Evolutionary conservation across 2,329 filamentous ascomycete genomes (phyloP), one percentile per base, ranked within the genome.

Genomic region (Fusarium oxysporum): DNA sequence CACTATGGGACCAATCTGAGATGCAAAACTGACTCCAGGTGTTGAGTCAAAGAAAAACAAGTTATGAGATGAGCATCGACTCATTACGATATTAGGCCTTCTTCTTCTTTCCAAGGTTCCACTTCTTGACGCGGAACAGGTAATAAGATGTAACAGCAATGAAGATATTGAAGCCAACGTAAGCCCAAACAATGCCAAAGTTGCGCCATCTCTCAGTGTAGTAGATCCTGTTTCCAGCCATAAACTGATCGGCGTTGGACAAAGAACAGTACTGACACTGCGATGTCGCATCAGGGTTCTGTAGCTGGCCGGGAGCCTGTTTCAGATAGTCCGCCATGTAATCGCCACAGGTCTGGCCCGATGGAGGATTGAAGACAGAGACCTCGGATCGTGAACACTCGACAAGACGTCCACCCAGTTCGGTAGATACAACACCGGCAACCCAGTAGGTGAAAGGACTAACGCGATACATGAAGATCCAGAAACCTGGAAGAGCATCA

Each of bases 391-490:
- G 0, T 79, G 85, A 83, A 76, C 90, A 92, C 0, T 77, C 67
- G 21, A 91, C 33, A 0, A 37, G 21, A 23, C 68, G 55, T 14
- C 68, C 62, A 21, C 38, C 51, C 3, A 71, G 40, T 82, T 63
- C 57, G 0, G 67, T 69, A 1, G 65, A 33, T 5, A 64, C 65
- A 28, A 93, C 90, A 17, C 88, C 90, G 6, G 86, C 85, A 60
- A 93, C 88, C 83, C 85, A 87, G 80, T 92, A 92, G 0, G 89
- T 91, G 70, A 92, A 89, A 0, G 90, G 90, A 1, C 86, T 89
- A 17, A 89, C 83, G n/a, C 88, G 86, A 80, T 92, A 92, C 91
- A 93, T 92, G 81, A 92, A 92, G 65, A 89, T 88, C 91, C 91
- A 93, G 83, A 93, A 93, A 2, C 87, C 84, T 0, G 91, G 91